Conservation (phyloP, 1,139 yeast genomes). For the Blastobotrys proliferans region DNA sequence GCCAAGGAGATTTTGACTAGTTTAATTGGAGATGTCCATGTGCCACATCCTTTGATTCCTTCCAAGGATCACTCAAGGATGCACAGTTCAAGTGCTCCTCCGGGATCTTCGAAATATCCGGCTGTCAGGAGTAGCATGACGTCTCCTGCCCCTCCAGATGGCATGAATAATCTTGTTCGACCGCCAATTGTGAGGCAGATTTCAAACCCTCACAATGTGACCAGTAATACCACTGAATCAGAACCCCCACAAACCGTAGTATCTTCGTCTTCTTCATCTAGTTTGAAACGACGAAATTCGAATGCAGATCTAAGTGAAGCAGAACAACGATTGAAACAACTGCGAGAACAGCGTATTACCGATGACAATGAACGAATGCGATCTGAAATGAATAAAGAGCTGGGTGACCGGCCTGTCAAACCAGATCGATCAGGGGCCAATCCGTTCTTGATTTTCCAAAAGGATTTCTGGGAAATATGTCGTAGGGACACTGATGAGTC, state of each 20-base stretch:
- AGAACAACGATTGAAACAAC: conserved; percentile 21
- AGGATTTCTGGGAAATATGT: conserved; percentile 42
- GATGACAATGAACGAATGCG: conserved; percentile 35
- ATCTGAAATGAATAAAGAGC: conserved; percentile 33
- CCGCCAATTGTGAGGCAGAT: background rate
- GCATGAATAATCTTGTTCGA: no score
- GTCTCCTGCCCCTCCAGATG: conserved; percentile 2
- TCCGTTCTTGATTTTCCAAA: conserved; percentile 42
- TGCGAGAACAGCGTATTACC: conserved; percentile 24
- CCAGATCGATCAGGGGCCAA: conserved; percentile 40
- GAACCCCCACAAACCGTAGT: background rate
- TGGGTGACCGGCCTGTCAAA: conserved; percentile 39
- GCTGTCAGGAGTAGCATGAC: no score
- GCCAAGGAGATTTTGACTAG: conserved; percentile 41
- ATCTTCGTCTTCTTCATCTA: background rate
- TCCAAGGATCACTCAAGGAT: conserved; percentile 21
- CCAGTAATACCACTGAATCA: background rate
- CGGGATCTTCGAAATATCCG: conserved; percentile 5
- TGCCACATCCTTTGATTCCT: conserved; percentile 39
- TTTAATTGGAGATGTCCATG: conserved; percentile 38
- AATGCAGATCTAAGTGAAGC: background rate
- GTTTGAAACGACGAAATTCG: conserved; percentile 1
- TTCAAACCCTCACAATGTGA: background rate
- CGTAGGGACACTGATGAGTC: conserved; percentile 36
- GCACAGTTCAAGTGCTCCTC: conserved; percentile 8